Conservation (phyloP, 2,329 filamentous ascomycete species). For the Xylariaceae sp. region DNA sequence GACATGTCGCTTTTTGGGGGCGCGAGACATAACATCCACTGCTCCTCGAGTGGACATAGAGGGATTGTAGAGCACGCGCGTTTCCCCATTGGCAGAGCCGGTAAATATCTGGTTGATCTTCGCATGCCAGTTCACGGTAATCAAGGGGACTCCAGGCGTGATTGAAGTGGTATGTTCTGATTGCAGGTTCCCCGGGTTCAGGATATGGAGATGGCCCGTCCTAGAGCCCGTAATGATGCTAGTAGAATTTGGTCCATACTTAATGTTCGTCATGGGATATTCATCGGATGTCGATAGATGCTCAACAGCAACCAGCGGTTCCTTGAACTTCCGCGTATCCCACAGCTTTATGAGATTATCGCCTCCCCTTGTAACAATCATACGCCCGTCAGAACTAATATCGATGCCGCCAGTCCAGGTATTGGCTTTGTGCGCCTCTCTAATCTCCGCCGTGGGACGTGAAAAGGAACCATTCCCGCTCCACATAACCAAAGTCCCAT, state of each 20-base stretch:
- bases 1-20: constrained; percentile 90
- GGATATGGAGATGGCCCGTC: constrained; percentile 80
- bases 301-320: constrained; percentile 72
- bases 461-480: constrained; percentile 81
- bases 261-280: constrained; percentile 81
- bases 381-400: constrained; percentile 83
- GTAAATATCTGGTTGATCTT: constrained; percentile 96
- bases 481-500: constrained; percentile 91
- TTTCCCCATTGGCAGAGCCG: constrained; percentile 85
- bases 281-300: constrained; percentile 80
- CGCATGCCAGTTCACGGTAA: constrained; percentile 85
- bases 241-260: constrained; percentile 78
- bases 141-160: constrained; percentile 77
- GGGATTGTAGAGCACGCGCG: constrained; percentile 86
- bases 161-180: constrained; percentile 82
- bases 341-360: constrained; percentile 93
- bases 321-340: constrained; percentile 95
- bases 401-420: constrained; percentile 93
- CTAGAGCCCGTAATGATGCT: constrained; percentile 86
- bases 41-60: constrained; percentile 77
- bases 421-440: constrained; percentile 73
- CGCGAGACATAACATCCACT: constrained; percentile 83
- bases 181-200: constrained; percentile 86
- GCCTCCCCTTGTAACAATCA: constrained; percentile 85
- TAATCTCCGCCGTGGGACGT: constrained; percentile 76